phyloP scores from a whole-genome alignment of 192 early-diverging fungal genomes.

The Fimicolochytrium jonesii region DNA sequence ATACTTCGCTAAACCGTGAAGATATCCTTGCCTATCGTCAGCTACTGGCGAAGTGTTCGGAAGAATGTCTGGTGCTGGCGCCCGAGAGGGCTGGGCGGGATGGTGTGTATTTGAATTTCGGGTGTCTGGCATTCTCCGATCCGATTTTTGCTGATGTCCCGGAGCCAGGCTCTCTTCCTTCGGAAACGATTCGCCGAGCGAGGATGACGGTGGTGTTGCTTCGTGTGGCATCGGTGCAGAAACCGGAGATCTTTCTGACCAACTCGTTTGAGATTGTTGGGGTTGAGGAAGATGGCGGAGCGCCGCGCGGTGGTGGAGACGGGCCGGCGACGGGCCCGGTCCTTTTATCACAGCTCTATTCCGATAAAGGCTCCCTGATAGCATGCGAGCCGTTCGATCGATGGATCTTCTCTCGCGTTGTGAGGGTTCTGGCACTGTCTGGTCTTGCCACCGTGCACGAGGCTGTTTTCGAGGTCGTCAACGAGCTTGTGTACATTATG shows the following conservation, averaged over 20 bases:
- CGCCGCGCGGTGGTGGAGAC: not conserved
- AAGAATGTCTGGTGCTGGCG: not conserved
- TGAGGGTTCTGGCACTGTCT: not conserved
- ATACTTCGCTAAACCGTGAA: no score
- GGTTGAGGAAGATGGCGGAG: not conserved
- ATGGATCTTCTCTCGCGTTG: not conserved
- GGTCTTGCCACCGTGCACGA: not conserved
- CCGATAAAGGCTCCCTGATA: not conserved
- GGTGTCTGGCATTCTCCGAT: not conserved
- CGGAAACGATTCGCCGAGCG: not conserved
- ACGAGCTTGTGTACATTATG: not conserved
- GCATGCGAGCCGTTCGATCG: not conserved
- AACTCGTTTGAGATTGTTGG: not conserved
- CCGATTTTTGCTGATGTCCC: not conserved
- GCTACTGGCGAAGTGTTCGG: not conserved
- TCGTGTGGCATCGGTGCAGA: not conserved
- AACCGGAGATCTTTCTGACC: not conserved
- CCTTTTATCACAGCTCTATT: not conserved
- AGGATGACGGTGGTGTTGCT: not conserved
- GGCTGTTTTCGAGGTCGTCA: not conserved
- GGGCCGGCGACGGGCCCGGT: not conserved
- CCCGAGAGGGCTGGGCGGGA: not conserved
- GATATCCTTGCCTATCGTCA: not conserved
- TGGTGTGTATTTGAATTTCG: not conserved
- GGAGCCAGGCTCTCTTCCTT: not conserved